phyloP scores from a whole-genome alignment of 805 yeast genomes.

The Grigorovia humatica region DNA sequence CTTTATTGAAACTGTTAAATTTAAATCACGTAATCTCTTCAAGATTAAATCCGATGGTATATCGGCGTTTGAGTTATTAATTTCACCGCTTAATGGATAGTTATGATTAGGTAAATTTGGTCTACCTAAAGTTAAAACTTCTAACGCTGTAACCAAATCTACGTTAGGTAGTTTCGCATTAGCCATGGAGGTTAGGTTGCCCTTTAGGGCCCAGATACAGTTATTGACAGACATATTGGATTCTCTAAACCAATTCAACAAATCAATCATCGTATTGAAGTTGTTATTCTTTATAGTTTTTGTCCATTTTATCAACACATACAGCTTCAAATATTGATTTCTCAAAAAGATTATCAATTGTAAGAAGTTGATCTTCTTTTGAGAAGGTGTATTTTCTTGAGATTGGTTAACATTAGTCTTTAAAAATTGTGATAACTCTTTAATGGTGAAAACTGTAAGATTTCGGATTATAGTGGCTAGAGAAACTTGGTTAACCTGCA shows the following conservation, averaged over 20 bases:
- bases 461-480: constrained; percentile 25
- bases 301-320: constrained; percentile 82
- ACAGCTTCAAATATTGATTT: constrained; percentile 74
- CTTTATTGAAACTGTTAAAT: constrained; percentile 61
- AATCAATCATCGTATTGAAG: constrained; percentile 68
- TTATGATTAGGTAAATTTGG: constrained; percentile 64
- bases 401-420: constrained; percentile 23
- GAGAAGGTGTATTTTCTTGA: constrained; percentile 20
- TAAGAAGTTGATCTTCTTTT: constrained; percentile 59
- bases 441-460: constrained; percentile 24
- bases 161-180: constrained; percentile 91
- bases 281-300: constrained; percentile 54
- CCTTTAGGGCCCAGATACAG: constrained; percentile 57
- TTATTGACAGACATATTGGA: constrained; percentile 62
- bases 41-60: constrained; percentile 49
- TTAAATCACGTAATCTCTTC: constrained; percentile 54
- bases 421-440: constrained; percentile 27
- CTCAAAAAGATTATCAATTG: constrained; percentile 61
- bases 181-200: constrained; percentile 46
- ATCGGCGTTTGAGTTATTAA: constrained; percentile 4
- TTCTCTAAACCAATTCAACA: constrained; percentile 76
- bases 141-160: constrained; percentile 77
- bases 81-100: constrained; percentile 33
- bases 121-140: constrained; percentile 67
- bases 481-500: constrained; percentile 27